These are phyloP conservation scores for Boletales sp. DNA, from an alignment of 768 basidiomycete species.

Conservation along the genomic window DNA sequence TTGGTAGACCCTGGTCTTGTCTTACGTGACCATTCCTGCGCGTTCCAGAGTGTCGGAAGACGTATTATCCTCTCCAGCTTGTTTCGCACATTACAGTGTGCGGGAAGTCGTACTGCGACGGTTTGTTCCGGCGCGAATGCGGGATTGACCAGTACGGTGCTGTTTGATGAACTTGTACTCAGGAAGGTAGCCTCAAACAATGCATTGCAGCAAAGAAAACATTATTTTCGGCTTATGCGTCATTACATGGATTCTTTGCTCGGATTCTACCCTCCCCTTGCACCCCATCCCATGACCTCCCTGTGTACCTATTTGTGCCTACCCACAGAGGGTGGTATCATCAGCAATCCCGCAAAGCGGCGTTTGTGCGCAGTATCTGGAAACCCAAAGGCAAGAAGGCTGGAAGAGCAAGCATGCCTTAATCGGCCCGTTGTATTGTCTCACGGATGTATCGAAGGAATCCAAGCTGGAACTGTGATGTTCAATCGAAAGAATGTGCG, in stretches of 20 bases:
- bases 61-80: slow-evolving; percentile 65
- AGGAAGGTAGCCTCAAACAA: not conserved
- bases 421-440: not conserved
- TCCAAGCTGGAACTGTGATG: not conserved
- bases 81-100: slow-evolving; percentile 72
- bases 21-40: slow-evolving; percentile 92
- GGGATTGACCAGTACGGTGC: slow-evolving; percentile 59
- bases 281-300: not conserved
- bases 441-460: not conserved
- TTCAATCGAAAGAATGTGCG: slow-evolving; percentile 2
- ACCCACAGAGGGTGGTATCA: not conserved
- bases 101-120: slow-evolving; percentile 80
- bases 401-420: not conserved
- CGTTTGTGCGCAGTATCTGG: not conserved
- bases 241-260: slow-evolving; percentile 15
- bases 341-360: not conserved
- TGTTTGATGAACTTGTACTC: not conserved
- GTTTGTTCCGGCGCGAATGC: slow-evolving; percentile 91
- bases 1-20: slow-evolving; percentile 78
- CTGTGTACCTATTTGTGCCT: slow-evolving; percentile 5
- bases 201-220: slow-evolving; percentile 1
- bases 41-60: slow-evolving; percentile 49
- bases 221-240: slow-evolving; percentile 1
- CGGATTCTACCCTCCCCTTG: not conserved
- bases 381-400: not conserved